Percentiles rank a stretch among this genome's conserved stretches.
Conservation (phyloP, 1,284 basidiomycete genomes). For the Cryptococcus sp. region DNA sequence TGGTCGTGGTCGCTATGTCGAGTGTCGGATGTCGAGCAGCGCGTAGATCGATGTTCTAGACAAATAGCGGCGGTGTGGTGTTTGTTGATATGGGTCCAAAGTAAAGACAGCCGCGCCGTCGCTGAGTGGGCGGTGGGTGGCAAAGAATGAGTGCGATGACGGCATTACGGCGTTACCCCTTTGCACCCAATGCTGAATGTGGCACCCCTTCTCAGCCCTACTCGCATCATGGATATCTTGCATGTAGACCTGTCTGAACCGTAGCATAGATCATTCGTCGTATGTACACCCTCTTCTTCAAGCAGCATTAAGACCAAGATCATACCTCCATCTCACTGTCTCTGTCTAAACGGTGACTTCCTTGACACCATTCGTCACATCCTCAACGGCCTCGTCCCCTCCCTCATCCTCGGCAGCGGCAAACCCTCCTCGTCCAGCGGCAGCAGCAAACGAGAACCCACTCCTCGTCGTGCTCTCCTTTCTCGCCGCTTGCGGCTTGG, state of each 20-base stretch:
- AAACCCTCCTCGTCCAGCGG: slow-evolving; percentile 17
- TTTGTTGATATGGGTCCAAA: not conserved
- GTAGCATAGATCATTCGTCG: too few species aligned
- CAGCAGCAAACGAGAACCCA: slow-evolving; percentile 43
- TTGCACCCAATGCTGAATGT: too few species aligned
- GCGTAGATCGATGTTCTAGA: not conserved
- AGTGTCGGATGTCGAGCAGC: too few species aligned
- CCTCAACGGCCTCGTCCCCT: slow-evolving; percentile 5
- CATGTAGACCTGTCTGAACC: too few species aligned
- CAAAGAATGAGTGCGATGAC: not conserved
- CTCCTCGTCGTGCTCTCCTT: slow-evolving; percentile 28
- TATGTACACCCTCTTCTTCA: too few species aligned
- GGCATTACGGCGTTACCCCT: too few species aligned
- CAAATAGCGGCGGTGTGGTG: not conserved
- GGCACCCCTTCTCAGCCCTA: too few species aligned
- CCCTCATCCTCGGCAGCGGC: slow-evolving; percentile 24
- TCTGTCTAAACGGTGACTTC: not conserved
- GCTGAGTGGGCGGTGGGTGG: not conserved
- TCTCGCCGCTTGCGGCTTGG: slow-evolving; percentile 14
- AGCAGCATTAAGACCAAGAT: too few species aligned
- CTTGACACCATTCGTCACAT: not conserved
- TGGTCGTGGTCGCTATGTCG: too few species aligned
- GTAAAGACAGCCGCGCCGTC: not conserved
- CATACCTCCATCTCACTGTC: too few species aligned
- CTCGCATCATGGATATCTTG: too few species aligned